Percentiles rank a stretch among this genome's conserved stretches.
Evolutionary conservation across 2,329 filamentous ascomycete species (phyloP).

Genomic region (Cladosporium sp.): DNA sequence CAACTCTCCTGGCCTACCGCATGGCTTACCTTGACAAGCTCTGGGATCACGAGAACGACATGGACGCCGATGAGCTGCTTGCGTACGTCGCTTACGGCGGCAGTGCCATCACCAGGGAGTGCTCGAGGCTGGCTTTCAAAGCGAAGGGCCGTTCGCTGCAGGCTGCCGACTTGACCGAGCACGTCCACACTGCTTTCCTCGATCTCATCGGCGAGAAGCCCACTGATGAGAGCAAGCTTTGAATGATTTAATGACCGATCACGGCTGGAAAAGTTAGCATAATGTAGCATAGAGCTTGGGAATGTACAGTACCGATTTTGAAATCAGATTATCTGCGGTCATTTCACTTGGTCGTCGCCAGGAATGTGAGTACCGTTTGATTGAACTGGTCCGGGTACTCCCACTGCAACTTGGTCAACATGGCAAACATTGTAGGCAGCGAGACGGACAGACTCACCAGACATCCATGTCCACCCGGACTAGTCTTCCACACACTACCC

Average conservation of each 20-base stretch:
- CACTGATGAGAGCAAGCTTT: constrained; percentile 32
- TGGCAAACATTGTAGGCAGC: too few species aligned
- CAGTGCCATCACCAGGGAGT: constrained; percentile 84
- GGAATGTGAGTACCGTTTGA: constrained; percentile 24
- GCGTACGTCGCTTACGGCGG: constrained; percentile 83
- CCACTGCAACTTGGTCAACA: constrained; percentile 22
- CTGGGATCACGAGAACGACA: constrained; percentile 65
- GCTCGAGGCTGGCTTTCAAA: constrained; percentile 80
- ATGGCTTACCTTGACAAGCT: constrained; percentile 81
- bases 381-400: constrained; percentile 31
- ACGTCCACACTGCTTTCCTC: constrained; percentile 81
- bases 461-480: constrained; percentile 31
- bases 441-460: constrained; percentile 21
- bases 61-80: constrained; percentile 63
- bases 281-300: constrained; percentile 20
- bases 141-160: constrained; percentile 86
- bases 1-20: constrained; percentile 85
- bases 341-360: constrained; percentile 1
- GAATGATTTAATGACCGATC: constrained; percentile 8
- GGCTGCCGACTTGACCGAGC: constrained; percentile 88
- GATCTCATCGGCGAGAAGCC: constrained; percentile 71
- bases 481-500: constrained; percentile 27
- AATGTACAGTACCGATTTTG: constrained; percentile 17
- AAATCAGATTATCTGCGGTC: not conserved
- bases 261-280: constrained; percentile 19